Evolutionary conservation across 129 eudicot species (phyloP).

Genomic region (Mikania micrantha): DNA sequence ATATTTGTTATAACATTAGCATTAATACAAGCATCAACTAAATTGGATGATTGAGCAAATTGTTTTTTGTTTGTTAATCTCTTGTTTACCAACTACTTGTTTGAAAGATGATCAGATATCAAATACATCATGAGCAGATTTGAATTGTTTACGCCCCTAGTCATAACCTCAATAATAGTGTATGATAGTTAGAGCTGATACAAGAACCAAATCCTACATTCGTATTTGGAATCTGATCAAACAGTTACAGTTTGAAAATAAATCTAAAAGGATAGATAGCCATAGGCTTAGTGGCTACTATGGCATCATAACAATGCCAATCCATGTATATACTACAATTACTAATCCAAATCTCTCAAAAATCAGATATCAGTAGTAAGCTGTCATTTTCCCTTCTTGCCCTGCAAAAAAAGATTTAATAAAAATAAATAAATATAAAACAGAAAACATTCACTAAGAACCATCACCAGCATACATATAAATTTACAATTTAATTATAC

Average conservation of each 20-base stretch:
- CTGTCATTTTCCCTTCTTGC: constrained; percentile 59
- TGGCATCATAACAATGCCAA: constrained; percentile 14
- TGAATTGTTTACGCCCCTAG: no score
- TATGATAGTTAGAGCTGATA: constrained; percentile 5
- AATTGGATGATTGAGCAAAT: no score
- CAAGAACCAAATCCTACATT: neutral
- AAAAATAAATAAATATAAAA: no score
- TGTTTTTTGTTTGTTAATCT: no score
- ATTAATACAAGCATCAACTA: no score
- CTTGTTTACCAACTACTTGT: no score
- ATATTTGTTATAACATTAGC: no score
- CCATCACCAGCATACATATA: neutral
- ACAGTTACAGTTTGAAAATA: neutral
- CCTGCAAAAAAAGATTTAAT: constrained; percentile 37
- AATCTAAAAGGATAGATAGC: neutral
- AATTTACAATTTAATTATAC: no score
- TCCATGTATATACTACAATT: constrained; percentile 23
- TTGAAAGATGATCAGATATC: no score
- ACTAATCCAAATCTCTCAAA: constrained; percentile 15
- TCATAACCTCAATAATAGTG: neutral
- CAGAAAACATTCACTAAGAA: neutral
- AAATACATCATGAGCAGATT: no score
- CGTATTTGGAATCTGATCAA: neutral
- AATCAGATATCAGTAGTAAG: neutral
- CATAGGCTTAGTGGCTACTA: constrained; percentile 12